Conservation (phyloP, 192 early-diverging fungal genomes). For the Piromyces finnis region DNA sequence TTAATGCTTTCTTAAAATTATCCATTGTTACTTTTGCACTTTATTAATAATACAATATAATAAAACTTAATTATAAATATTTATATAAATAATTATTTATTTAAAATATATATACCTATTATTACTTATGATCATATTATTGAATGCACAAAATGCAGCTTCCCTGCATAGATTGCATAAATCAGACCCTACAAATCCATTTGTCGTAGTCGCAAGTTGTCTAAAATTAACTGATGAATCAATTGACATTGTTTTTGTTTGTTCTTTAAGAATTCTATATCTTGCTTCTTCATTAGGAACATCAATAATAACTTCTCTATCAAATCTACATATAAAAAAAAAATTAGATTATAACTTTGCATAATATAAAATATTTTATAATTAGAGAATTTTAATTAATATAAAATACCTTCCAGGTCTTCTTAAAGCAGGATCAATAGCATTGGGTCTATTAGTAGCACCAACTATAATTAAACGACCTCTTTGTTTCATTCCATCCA, state of each 20-base stretch:
- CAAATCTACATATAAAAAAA: slow-evolving; percentile 34
- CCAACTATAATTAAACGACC: slow-evolving; percentile 52
- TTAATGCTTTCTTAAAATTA: slow-evolving; percentile 49
- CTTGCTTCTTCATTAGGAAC: slow-evolving; percentile 49
- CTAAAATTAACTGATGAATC: slow-evolving; percentile 25
- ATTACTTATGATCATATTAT: not conserved
- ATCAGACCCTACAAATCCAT: slow-evolving; percentile 92
- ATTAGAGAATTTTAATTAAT: too few species aligned
- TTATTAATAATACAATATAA: not conserved
- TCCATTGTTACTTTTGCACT: slow-evolving; percentile 15
- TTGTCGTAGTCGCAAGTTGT: slow-evolving; percentile 37
- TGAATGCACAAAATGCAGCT: slow-evolving; percentile 31
- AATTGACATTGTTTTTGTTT: slow-evolving; percentile 36
- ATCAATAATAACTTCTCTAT: slow-evolving; percentile 66
- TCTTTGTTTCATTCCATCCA: slow-evolving; percentile 61
- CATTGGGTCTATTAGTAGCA: slow-evolving; percentile 79
- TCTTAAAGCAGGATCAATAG: slow-evolving; percentile 63
- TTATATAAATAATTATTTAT: not conserved
- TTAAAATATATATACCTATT: slow-evolving; percentile 11
- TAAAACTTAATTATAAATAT: not conserved
- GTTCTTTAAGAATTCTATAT: slow-evolving; percentile 33
- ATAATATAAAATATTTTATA: too few species aligned
- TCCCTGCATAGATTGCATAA: slow-evolving; percentile 67
- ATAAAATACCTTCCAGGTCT: slow-evolving; percentile 53
- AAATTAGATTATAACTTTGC: not conserved